Base-by-base conservation (phyloP, 2,329 filamentous ascomycete species). In the Colletotrichum sp. region DNA sequence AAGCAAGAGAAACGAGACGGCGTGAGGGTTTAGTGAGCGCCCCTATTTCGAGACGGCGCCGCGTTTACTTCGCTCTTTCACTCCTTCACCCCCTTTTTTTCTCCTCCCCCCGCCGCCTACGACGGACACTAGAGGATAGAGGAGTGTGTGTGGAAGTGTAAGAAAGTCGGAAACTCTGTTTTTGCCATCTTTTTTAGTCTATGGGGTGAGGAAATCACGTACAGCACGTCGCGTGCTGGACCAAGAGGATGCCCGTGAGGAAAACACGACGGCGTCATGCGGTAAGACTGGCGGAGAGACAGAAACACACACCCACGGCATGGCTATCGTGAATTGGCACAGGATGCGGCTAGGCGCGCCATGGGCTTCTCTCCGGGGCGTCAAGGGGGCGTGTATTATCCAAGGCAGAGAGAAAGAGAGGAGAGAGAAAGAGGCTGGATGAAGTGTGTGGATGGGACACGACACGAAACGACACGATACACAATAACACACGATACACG, bases 201-300 rank as follows among this genome's bases (percentile, higher is more conserved):
- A 59, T 57, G 66, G 66, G 49, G 49, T 44, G 49, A 59, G 32
- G 28, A 49, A 32, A 36, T 28, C 57, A 32, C 26, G 30, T 18
- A 30, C 26, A n/a, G 26, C 30, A 60, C 6, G 26, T 30, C 18
- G 18, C 30, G 39, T 18, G 52, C 18, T 32, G n/a, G 64, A 7
- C 18, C 52, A 44, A 68, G 34, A 52, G 21, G 21, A 16, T 63
- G n/a, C 28, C 28, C 28, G 34, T 12, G 63, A 44, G 68, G 34
- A 66, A 55, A 65, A 44, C 32, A 32, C 32, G 65, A 39, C 69
- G 73, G 73, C 73, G 73, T 67, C 63, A 72, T 76, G 73, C 69
- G 55, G 73, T 72, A 68, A 72, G 73, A 76, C 73, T 57, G 63
- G 63, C 39, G 73, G 69, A 57, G 69, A 62, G 52, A 49, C 34